These are phyloP conservation scores for Phialemoniopsis sp. DNA, from an alignment of 2,329 filamentous ascomycete species.

Conservation along the genomic window DNA sequence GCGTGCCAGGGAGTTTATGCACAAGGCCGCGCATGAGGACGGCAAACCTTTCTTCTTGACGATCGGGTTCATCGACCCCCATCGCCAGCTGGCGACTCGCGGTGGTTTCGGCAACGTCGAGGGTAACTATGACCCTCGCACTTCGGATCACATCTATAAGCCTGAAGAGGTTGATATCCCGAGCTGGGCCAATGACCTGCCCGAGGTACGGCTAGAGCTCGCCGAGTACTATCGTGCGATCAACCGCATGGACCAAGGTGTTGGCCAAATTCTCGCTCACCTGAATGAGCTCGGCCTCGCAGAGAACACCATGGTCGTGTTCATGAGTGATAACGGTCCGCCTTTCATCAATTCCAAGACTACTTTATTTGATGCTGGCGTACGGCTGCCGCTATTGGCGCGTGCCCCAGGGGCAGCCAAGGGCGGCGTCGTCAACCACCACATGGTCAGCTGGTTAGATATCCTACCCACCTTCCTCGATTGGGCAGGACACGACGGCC, in stretches of 20 bases:
- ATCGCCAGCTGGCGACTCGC: constrained; percentile 24
- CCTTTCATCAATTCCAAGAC: constrained; percentile 47
- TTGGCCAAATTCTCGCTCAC: constrained; percentile 30
- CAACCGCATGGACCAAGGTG: constrained; percentile 30
- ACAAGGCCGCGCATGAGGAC: constrained; percentile 19
- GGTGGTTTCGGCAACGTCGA: constrained; percentile 1
- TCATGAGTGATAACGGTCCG: constrained; percentile 41
- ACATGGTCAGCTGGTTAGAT: constrained; percentile 37
- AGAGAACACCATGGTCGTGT: constrained; percentile 34
- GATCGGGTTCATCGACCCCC: constrained; percentile 40
- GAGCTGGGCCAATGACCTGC: constrained; percentile 29
- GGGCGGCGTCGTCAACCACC: constrained; percentile 28
- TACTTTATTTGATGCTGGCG: constrained; percentile 40
- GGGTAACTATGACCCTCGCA: too few relatives aligned
- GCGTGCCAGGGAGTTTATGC: constrained; percentile 29
- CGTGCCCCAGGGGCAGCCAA: too few relatives aligned
- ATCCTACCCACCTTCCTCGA: constrained; percentile 38
- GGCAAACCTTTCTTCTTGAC: constrained; percentile 38
- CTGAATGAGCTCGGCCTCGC: constrained; percentile 22
- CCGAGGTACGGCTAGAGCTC: constrained; percentile 32
- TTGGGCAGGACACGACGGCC: too few relatives aligned
- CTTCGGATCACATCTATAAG: constrained; percentile 10
- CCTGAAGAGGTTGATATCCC: constrained; percentile 30
- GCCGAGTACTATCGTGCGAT: constrained; percentile 35
- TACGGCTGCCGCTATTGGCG: constrained; percentile 34